Conservation (phyloP, 2,329 filamentous ascomycete species). For the Metarhizium sp. region DNA sequence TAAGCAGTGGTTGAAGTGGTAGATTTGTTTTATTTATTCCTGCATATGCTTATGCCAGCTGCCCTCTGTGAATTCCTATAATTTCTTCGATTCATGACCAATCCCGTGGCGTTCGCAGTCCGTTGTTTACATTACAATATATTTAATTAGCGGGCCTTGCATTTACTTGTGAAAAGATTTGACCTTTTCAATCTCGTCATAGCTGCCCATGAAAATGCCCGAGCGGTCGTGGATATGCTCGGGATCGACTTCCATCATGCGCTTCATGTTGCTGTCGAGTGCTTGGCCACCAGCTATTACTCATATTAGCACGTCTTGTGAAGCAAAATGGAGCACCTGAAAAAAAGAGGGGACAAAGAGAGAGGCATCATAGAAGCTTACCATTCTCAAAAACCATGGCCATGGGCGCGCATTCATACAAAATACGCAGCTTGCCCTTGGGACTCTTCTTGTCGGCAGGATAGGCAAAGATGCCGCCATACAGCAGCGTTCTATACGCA, state of each 20-base stretch:
- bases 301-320: conserved; percentile 15
- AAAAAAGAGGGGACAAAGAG: neutral
- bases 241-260: conserved; percentile 83
- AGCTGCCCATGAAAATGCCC: conserved; percentile 93
- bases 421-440: conserved; percentile 93
- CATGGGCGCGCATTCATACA: conserved; percentile 99
- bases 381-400: conserved; percentile 96
- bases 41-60: neutral
- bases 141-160: neutral
- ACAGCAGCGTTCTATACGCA: conserved; percentile 89
- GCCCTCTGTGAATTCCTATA: neutral
- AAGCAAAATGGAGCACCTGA: neutral
- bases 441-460: conserved; percentile 96
- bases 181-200: conserved; percentile 92
- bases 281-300: conserved; percentile 76
- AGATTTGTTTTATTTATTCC: neutral
- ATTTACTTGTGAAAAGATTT: conserved; percentile 62
- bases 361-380: conserved; percentile 34
- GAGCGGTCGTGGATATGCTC: conserved; percentile 92
- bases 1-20: too few relatives aligned
- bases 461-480: conserved; percentile 96
- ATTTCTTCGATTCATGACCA: too few relatives aligned
- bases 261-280: conserved; percentile 79
- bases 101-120: too few relatives aligned
- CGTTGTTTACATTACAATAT: too few relatives aligned